Evolutionary conservation across 2,329 filamentous ascomycete genomes (phyloP), one percentile per base, ranked within the genome.

Genomic region (Cladosporium sp.): DNA sequence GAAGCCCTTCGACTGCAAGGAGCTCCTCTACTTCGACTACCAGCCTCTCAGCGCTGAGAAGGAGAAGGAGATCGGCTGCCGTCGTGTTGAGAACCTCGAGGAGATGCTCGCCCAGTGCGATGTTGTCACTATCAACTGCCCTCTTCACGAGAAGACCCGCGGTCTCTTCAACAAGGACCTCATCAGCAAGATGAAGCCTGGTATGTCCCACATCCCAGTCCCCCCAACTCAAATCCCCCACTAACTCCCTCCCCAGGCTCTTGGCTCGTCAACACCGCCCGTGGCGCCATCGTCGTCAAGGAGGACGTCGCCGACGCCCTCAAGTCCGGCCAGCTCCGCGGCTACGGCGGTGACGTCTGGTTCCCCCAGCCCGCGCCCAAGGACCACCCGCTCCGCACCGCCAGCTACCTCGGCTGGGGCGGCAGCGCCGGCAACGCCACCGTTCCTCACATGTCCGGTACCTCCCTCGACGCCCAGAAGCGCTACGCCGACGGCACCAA

Each of bases 1-100:
- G 66, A 95, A 95, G 84, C 79, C 91, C 61, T 99, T 99, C 69
- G 92, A 96, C 80, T 99, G 93, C 89, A 96, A 96, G 85, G 92
- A 97, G 81, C 83, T 99, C 44, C 83, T 97, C 58, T 99, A 99
- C 88, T 97, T 88, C 72, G 93, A 99, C 79, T 99, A 99, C 86
- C 93, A 99, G 82, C 90, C 92, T 47, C 80, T 99, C 59, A 80
- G 76, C 54, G 68, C 89, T 54, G 90, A 96, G 78, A 79, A 84
- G 64, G 91, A 97, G 83, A 84, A 87, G 74, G 92, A 96, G 80
- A 97, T 97, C 74, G 92, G 92, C 71, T 91, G 86, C 82, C 83
- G 89, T 66, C 84, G 93, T 56, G 90, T 97, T 54, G 86, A 92
- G 43, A 81, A 71, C 66, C 84, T 99, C 66, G 91, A 96, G 80